Evolutionary conservation across 75 land plant species (phyloP).

Genomic region (Sequoia sempervirens): DNA sequence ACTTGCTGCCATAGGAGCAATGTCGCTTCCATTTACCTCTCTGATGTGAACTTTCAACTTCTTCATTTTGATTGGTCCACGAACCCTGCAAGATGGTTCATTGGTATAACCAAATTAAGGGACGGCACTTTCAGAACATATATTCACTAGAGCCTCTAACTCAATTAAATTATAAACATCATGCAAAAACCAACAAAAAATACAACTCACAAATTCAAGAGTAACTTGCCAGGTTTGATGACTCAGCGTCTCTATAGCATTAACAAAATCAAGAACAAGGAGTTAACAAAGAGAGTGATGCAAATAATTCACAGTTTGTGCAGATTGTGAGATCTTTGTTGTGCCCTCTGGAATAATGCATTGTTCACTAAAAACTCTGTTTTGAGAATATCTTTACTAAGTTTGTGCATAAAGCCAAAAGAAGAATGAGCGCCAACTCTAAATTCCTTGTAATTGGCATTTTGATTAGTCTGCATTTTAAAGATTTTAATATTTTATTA

Average conservation of each 20-base stretch:
- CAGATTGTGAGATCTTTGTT: not conserved
- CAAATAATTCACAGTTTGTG: not conserved
- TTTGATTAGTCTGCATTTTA: not conserved
- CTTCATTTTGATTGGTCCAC: slow-evolving; percentile 27
- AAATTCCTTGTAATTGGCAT: not conserved
- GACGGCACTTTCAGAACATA: not conserved
- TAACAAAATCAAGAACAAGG: not conserved
- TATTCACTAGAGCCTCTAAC: not conserved
- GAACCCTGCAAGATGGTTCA: slow-evolving; percentile 29
- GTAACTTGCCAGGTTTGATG: not conserved
- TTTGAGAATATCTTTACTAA: not conserved
- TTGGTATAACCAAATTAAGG: not conserved
- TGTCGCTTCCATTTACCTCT: not conserved
- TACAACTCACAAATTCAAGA: not conserved
- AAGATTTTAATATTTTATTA: not conserved
- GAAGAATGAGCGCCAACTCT: not conserved
- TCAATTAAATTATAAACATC: not conserved
- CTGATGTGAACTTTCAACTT: slow-evolving; percentile 16
- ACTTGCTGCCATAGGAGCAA: not conserved
- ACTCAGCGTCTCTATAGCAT: not conserved
- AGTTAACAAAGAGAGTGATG: not conserved
- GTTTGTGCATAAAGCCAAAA: not conserved
- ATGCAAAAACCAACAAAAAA: not conserved
- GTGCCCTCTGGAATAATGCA: not conserved
- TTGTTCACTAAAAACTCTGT: not conserved